phyloP scores from a whole-genome alignment of 73 alveolate genomes.

The Durusdinium trenchii region DNA sequence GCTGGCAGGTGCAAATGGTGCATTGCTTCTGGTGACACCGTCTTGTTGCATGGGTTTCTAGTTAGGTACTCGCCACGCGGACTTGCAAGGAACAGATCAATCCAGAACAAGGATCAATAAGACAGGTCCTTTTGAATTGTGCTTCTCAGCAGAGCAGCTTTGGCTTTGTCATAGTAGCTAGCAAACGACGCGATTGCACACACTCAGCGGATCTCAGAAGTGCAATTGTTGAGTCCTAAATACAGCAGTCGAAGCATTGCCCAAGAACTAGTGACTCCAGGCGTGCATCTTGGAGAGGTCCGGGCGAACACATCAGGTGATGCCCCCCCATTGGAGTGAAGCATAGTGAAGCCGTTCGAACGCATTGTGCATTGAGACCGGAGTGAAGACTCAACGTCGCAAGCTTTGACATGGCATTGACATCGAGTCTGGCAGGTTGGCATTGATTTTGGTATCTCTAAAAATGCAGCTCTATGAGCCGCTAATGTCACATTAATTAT shows the following conservation, averaged over 20 bases:
- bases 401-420: too few relatives aligned
- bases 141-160: neutral
- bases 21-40: neutral
- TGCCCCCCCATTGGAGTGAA: too few relatives aligned
- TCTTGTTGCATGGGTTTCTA: neutral
- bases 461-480: too few relatives aligned
- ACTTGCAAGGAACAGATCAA: neutral
- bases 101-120: neutral
- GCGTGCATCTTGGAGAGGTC: slow-evolving; percentile 50
- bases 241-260: neutral
- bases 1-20: neutral
- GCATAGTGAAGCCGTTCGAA: too few relatives aligned
- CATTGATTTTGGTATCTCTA: too few relatives aligned
- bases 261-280: neutral
- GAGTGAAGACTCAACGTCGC: too few relatives aligned
- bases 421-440: too few relatives aligned
- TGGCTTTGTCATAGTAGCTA: neutral
- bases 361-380: too few relatives aligned
- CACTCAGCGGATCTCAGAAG: neutral
- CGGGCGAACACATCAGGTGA: slow-evolving; percentile 61
- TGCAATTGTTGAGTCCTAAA: neutral
- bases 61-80: neutral
- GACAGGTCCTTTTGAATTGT: neutral
- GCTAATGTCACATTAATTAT: too few relatives aligned
- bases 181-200: neutral